A percentile compares a stretch with the other conserved stretches of the same genome.
phyloP scores from a whole-genome alignment of 805 yeast genomes.

The Myxozyma monticola region DNA sequence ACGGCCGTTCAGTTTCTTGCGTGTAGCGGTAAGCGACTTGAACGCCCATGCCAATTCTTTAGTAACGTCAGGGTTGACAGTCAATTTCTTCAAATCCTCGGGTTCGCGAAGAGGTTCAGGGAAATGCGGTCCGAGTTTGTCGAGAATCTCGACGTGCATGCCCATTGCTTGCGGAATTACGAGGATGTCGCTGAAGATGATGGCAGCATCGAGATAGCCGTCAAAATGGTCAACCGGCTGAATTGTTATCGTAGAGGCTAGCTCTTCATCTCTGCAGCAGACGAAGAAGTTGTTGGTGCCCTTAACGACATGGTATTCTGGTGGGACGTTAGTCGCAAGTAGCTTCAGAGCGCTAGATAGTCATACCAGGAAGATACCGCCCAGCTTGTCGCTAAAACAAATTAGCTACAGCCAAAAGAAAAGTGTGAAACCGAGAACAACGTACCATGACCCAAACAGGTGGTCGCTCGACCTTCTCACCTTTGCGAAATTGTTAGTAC shows the following conservation, averaged over 20 bases:
- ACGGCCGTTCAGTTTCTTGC: conserved; percentile 80
- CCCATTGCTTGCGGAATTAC: conserved; percentile 99
- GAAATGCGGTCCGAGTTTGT: conserved; percentile 92
- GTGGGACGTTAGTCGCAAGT: conserved; percentile 43
- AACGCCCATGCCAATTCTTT: conserved; percentile 91
- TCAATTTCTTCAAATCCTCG: conserved; percentile 56
- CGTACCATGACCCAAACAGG: conserved; percentile 94
- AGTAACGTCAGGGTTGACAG: conserved; percentile 65
- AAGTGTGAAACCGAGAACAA: conserved; percentile 2
- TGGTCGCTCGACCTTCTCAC: conserved; percentile 90
- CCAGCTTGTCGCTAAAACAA: conserved; percentile 81
- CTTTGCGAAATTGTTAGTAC: conserved; percentile 22
- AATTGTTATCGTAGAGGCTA: conserved; percentile 89
- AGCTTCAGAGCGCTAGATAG: background rate
- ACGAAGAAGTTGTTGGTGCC: conserved; percentile 86
- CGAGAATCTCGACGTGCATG: conserved; percentile 88
- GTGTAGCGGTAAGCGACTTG: conserved; percentile 87
- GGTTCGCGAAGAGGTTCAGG: conserved; percentile 81
- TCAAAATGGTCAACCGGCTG: conserved; percentile 91
- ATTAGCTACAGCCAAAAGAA: conserved; percentile 10
- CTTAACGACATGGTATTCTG: conserved; percentile 89
- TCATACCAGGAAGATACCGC: conserved; percentile 56
- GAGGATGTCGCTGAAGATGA: conserved; percentile 90
- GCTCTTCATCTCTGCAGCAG: conserved; percentile 91
- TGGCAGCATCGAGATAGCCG: conserved; percentile 93